These are phyloP conservation scores for Pachyrhizus erosus DNA, from an alignment of 306 rosid species.

Conservation along the genomic window DNA sequence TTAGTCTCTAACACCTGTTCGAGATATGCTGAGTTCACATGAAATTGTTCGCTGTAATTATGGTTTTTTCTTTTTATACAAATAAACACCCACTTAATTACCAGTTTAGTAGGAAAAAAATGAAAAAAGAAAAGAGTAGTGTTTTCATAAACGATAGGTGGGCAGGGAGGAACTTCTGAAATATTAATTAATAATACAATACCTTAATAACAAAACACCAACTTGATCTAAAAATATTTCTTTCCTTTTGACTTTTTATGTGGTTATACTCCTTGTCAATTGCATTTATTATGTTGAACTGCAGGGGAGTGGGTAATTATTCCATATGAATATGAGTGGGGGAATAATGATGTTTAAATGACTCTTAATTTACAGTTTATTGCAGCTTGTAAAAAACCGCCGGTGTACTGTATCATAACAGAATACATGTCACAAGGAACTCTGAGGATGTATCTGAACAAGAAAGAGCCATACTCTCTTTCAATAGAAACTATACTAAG, in stretches of 20 bases:
- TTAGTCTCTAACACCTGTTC: neutral
- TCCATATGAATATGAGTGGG: neutral
- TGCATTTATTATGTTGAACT: neutral
- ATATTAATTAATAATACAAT: too few species aligned
- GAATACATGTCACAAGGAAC: conserved; percentile 99
- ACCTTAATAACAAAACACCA: neutral
- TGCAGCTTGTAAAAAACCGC: conserved; percentile 98
- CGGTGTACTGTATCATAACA: conserved; percentile 93
- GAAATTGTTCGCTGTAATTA: neutral
- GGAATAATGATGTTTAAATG: conserved; percentile 23
- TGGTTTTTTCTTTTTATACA: neutral
- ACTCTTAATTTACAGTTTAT: conserved; percentile 68
- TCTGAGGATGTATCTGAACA: conserved; percentile 95
- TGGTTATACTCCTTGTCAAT: neutral
- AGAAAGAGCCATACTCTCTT: conserved; percentile 96
- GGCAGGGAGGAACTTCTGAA: neutral
- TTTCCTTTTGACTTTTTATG: neutral
- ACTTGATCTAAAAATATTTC: conserved; percentile 11
- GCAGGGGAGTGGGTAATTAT: conserved; percentile 2
- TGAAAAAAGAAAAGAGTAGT: neutral
- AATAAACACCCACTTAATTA: neutral
- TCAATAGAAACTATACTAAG: conserved; percentile 86
- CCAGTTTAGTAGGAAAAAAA: neutral
- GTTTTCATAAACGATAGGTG: neutral
- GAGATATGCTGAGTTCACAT: neutral